Base-by-base conservation (phyloP, 768 basidiomycete genomes). In the Suillus placidus region DNA sequence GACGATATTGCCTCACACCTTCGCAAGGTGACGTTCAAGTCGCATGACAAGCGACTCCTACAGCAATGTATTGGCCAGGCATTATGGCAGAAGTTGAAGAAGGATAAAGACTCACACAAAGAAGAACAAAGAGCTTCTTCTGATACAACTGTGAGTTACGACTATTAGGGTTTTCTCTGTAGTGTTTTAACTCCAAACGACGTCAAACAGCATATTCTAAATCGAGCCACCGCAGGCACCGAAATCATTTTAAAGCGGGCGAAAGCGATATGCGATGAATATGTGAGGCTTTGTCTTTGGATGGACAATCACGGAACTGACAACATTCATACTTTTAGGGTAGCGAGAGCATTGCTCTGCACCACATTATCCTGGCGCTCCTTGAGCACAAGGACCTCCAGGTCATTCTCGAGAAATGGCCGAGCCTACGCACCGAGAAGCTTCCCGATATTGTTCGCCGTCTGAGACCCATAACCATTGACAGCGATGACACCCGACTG, bases 351-450 rank as follows among this genome's bases (percentile, higher is more conserved):
- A 65, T 61, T 5, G 60, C 64, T 52, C 45, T 45, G 20, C 64
- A 65, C 20, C 64, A 65, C 30, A 23, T 49, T 20, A 51, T 65
- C 4, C 60, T 65, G 37, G 64, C 60, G 49, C 47, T 65, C 13
- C 49, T 65, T 65, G 47, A 62, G 42, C 3, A 58, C 43, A 4
- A 61, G 9, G 60, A 37, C 3, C 42, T 65, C 9, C 34, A 40
- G 34, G 60, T 7, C 20, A 61, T 65, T n/a, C 60, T 65, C 10
- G 12, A 30, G 20, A 4, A 40, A 23, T 42, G 7, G 7, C 38
- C 14, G 10, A 38, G 6, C 60, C 45, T 61, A 42, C 20, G 13
- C 14, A 38, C 45, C 23, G 6, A 40, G 16, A 8, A 23, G 45
- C 14, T 61, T 40, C 30, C 40, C 5, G 40, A 42, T 61, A 18